Base-by-base conservation (phyloP, 768 basidiomycete genomes). In the Phanerochaete sordida region DNA sequence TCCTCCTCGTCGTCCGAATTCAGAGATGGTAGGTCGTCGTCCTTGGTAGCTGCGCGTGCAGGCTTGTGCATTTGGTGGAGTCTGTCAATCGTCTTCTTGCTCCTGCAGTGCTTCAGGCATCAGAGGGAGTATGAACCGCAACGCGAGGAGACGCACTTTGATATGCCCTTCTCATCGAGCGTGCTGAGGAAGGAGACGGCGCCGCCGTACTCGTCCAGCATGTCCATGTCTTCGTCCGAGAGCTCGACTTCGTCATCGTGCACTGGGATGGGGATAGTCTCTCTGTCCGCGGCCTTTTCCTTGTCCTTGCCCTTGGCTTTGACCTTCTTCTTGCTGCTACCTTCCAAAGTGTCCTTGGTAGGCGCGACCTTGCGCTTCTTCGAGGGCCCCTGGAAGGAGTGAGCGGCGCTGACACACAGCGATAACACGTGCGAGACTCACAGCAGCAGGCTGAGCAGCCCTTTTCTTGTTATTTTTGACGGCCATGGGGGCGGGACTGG, bases 81-180 rank as follows among this genome's bases (percentile, higher is more conserved):
- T 55, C 88, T 79, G 56, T 86, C 79, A 0, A 85, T 90, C 72
- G 91, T 93, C 65, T 88, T 90, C 74, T 92, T 92, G 68, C 91
- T 94, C 84, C 91, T 95, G 61, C 11, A 56, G 0, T 39, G 19
- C n/a, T 57, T 52, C 11, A 61, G 59, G 33, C 54, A 50, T 65
- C 52, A 43, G 39, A 28, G 11, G 12, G 1, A 55, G 57, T 44
- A 27, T 15, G 6, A 1, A 7, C 24, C 2, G 48, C 26, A 49
- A 9, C 6, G 19, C 35, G 51, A 33, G 30, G 56, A 6, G 11
- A 74, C 82, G 61, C 68, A 91, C 95, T 88, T 82, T 62, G 90
- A 79, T 59, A 98, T 90, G n/a, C 84, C 90, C 65, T 84, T 85
- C 62, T 81, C 79, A 72, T 98, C 93, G 56, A 97, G 74, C 23